Percentiles rank a stretch among this genome's conserved stretches.
phyloP scores from a whole-genome alignment of 139 green algal species.

The Monoraphidium neglectum region DNA sequence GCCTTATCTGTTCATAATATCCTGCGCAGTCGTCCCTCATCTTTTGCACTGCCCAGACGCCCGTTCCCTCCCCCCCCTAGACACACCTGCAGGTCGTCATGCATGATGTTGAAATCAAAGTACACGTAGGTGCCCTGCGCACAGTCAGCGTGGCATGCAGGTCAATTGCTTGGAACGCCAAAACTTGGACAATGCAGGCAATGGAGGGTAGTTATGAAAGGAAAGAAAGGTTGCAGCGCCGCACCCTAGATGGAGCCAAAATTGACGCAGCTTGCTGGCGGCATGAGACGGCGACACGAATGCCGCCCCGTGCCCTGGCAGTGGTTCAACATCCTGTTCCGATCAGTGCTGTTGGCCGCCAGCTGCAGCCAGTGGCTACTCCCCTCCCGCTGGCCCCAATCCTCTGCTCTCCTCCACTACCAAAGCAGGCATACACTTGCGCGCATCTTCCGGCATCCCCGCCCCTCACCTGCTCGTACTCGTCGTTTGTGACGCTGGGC shows the following conservation, averaged over 20 bases:
- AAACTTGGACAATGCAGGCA: not conserved
- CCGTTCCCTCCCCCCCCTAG: not conserved
- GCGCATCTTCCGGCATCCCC: constrained; percentile 19
- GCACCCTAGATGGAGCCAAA: not conserved
- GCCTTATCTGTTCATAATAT: too few species aligned
- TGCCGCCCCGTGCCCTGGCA: too few species aligned
- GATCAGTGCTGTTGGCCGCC: too few species aligned
- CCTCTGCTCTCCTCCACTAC: too few species aligned
- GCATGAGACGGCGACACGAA: too few species aligned
- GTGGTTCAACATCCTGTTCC: too few species aligned
- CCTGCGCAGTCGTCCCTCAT: too few species aligned
- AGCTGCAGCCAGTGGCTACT: too few species aligned
- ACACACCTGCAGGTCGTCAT: constrained; percentile 66
- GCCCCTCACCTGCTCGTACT: constrained; percentile 94
- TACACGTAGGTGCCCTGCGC: constrained; percentile 85
- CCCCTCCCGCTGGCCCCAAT: too few species aligned
- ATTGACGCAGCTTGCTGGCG: too few species aligned
- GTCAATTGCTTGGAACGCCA: not conserved
- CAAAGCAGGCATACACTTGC: constrained; percentile 32
- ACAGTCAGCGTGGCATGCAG: not conserved
- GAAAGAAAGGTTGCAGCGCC: not conserved
- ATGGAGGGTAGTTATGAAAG: not conserved
- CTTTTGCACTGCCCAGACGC: too few species aligned
- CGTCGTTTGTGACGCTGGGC: constrained; percentile 85
- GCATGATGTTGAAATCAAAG: constrained; percentile 89